Evolutionary conservation across 441 rosid genomes (phyloP).

Genomic region (Erysimum pusillum): DNA sequence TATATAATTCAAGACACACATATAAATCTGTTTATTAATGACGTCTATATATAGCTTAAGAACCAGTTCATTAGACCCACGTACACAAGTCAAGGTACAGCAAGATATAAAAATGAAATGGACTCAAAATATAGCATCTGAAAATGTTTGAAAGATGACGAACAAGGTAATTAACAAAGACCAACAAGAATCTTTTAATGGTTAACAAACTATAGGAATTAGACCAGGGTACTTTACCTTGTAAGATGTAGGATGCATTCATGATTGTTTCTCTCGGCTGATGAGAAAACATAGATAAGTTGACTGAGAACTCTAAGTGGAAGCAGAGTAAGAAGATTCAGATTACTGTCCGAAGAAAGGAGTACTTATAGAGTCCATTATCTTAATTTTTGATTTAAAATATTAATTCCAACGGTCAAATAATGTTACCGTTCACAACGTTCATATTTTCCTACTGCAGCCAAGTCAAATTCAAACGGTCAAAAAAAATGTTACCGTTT

Average conservation of each 20-base stretch:
- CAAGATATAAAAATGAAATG: too few relatives aligned
- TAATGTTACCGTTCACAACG: background rate
- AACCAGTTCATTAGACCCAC: too few relatives aligned
- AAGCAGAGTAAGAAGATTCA: background rate
- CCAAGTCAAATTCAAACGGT: background rate
- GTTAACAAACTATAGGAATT: background rate
- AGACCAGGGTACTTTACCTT: background rate
- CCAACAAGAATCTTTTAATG: background rate
- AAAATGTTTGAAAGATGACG: background rate
- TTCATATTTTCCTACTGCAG: background rate
- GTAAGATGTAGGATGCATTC: background rate
- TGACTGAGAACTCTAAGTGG: background rate
- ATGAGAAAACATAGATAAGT: background rate
- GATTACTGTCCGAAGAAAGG: background rate
- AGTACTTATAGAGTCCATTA: background rate
- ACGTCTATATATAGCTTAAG: too few relatives aligned
- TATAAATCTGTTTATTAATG: too few relatives aligned
- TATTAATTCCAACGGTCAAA: background rate
- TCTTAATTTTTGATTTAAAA: background rate
- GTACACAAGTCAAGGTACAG: too few relatives aligned
- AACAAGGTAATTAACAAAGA: background rate
- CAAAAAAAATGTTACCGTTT: background rate
- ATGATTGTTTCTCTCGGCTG: background rate
- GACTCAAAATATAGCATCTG: too few relatives aligned
- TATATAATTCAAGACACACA: too few relatives aligned